Base-by-base conservation (phyloP, 495 filamentous ascomycete species). In the Hypoxylon lienhwacheense region DNA sequence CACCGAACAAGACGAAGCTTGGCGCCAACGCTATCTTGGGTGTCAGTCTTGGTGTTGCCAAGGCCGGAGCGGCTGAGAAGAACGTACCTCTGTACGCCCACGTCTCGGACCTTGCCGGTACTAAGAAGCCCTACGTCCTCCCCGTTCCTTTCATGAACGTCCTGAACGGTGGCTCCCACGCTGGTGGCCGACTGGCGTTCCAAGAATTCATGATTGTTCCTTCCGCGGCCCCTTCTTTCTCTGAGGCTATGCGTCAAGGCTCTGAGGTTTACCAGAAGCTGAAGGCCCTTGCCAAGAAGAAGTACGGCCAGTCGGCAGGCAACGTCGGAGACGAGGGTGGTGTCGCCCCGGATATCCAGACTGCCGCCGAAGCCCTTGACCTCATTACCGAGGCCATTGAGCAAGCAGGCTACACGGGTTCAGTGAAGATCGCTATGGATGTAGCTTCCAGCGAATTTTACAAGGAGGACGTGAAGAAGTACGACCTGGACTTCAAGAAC, bases 131-230 rank as follows among this genome's bases (percentile, higher is more conserved):
- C 67, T 99, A 95, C 68, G 95, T 99, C 53, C 87, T 99, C 7
- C 95, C 95, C 45, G 95, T 99, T 48, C 95, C 95, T 58, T 99
- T 99, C 88, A 89, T 91, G 90, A 99, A 99, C 80, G 95, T 99
- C 69, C 83, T 99, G 55, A 99, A 99, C 76, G 95, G 95, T 77
- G 93, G 93, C 57, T 97, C 92, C 66, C 95, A 99, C 80, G 95
- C 95, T 59, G 95, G 95, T 82, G 95, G 95, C 66, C 90, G 93
- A 73, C 81, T 99, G 49, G 95, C 95, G 56, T 99, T 99, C 87
- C 95, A 99, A 77, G 95, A 99, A 76, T 99, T 99, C 85, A 99
- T 99, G 95, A 96, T 99, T 66, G 95, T 97, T 39, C 95, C 95
- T 53, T 85, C 81, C 42, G 67, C 73, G 42, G 92, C 92, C 59